These are phyloP conservation scores for Phytophthora pseudosyringae DNA, from an alignment of 352 stramenopile genomes.

Conservation along the genomic window DNA sequence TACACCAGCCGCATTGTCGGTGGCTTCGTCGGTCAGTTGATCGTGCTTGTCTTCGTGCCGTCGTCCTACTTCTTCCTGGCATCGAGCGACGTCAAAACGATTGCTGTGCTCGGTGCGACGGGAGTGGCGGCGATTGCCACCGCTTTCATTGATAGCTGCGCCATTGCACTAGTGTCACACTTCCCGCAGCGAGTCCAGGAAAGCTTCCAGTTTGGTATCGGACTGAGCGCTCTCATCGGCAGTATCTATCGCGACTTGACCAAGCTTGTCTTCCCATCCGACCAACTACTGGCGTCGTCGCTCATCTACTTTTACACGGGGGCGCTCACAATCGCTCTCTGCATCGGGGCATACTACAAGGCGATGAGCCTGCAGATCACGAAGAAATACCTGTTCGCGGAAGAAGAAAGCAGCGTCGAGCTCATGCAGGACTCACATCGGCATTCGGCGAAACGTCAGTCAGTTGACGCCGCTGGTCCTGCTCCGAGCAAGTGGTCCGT, in stretches of 20 bases:
- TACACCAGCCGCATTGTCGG: constrained; percentile 74
- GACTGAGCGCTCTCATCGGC: constrained; percentile 76
- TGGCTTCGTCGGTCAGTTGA: constrained; percentile 74
- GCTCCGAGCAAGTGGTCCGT: constrained; percentile 64
- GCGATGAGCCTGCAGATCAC: constrained; percentile 60
- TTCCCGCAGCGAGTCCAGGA: constrained; percentile 77
- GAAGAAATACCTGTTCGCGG: constrained; percentile 45
- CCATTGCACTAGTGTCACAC: constrained; percentile 77
- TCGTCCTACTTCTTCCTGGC: constrained; percentile 76
- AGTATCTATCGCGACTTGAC: constrained; percentile 84
- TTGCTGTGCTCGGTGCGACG: constrained; percentile 69
- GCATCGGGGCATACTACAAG: constrained; percentile 74
- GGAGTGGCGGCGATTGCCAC: constrained; percentile 67
- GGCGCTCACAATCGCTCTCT: constrained; percentile 75
- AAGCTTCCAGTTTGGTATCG: constrained; percentile 80
- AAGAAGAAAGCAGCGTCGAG: constrained; percentile 38
- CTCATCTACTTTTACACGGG: constrained; percentile 89
- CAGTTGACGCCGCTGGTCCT: background rate
- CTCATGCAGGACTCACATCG: constrained; percentile 48
- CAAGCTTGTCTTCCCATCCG: constrained; percentile 73
- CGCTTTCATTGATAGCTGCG: constrained; percentile 78
- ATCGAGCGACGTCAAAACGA: constrained; percentile 57
- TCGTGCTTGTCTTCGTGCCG: constrained; percentile 76
- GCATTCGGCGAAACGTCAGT: constrained; percentile 26
- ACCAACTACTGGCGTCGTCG: constrained; percentile 66